Base-by-base conservation (phyloP, 345 rosid genomes). In the Adansonia digitata region DNA sequence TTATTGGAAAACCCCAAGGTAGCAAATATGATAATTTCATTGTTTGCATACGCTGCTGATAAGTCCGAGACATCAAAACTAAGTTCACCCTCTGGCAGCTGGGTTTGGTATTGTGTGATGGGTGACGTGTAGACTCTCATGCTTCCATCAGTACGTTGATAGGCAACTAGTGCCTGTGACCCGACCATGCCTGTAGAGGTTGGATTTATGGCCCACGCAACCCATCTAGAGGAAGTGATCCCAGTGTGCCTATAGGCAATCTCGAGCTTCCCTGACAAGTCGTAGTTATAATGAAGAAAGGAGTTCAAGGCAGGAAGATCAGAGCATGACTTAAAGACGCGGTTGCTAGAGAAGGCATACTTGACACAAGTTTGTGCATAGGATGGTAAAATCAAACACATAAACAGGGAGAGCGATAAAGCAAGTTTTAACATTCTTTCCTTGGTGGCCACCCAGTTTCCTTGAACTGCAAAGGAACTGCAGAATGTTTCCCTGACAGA, bases 201-300 rank as follows among this genome's bases (percentile, higher is more conserved):
- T 0, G 99, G 99, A 77, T 95, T 95, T 55, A 95, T 81, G n/a
- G 93, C 98, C 99, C 99, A 95, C 5, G 94, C 91, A 35, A 90
- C 88, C 98, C 97, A 95, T 72, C 67, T 81, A 5, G 86, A 75
- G 29, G 96, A 45, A 35, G 83, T 51, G 42, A 89, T 74, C 0
- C 86, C 84, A 7, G 87, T 69, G 74, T 89, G 96, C 75, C 99
- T 88, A 74, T 81, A 95, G 26, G 98, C 99, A 46, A 95, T 74
- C 64, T 87, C 81, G 48, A 90, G 93, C 69, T 60, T 77, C 5
- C 82, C 77, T 0, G 91, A 62, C 5, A 97, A 84, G 62, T 88
- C 85, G n/a, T 86, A 82, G 79, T 84, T 89, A 85, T 89, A 91
- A 46, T 95, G 90, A 51, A 95, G 88, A 76, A 76, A 91, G 1